phyloP scores from a whole-genome alignment of 2,329 filamentous ascomycete genomes.

The Didymellaceae sp. region DNA sequence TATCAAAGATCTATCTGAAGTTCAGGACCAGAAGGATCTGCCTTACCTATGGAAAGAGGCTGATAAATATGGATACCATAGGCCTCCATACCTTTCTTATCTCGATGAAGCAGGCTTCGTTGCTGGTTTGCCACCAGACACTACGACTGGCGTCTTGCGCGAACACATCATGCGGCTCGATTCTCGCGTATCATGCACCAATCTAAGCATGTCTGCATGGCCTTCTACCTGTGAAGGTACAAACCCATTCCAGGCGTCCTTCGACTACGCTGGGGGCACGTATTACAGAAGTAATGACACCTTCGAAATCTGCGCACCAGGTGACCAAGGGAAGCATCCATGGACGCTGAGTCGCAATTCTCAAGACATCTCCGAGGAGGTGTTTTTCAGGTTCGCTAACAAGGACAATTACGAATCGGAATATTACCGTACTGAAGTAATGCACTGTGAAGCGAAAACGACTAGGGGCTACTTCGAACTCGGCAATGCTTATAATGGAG shows the following conservation, averaged over 20 bases:
- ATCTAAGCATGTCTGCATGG: not conserved
- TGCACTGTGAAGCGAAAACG: constrained; percentile 19
- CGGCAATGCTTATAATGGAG: constrained; percentile 14
- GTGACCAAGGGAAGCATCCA: constrained; percentile 5
- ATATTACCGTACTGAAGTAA: not conserved
- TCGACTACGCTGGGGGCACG: not conserved
- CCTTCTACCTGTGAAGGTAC: constrained; percentile 8
- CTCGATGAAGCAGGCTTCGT: not conserved
- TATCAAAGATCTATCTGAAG: not conserved
- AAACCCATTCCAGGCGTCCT: constrained; percentile 2
- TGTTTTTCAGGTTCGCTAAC: constrained; percentile 7
- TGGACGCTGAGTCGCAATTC: constrained; percentile 19
- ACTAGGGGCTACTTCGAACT: constrained; percentile 29
- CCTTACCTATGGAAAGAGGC: not conserved
- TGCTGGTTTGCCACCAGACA: not conserved
- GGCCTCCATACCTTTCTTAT: not conserved
- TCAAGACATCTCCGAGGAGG: constrained; percentile 16
- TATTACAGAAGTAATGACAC: not conserved
- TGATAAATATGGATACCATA: too few relatives aligned
- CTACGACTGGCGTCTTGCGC: constrained; percentile 16
- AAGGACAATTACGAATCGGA: not conserved
- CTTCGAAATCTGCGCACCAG: constrained; percentile 17
- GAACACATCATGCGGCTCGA: constrained; percentile 20
- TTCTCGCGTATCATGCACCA: constrained; percentile 8
- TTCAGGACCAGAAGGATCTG: not conserved